Evolutionary conservation across 495 filamentous ascomycete species (phyloP), one percentile per base, ranked within the genome.

Genomic region (Annulohypoxylon nitens): DNA sequence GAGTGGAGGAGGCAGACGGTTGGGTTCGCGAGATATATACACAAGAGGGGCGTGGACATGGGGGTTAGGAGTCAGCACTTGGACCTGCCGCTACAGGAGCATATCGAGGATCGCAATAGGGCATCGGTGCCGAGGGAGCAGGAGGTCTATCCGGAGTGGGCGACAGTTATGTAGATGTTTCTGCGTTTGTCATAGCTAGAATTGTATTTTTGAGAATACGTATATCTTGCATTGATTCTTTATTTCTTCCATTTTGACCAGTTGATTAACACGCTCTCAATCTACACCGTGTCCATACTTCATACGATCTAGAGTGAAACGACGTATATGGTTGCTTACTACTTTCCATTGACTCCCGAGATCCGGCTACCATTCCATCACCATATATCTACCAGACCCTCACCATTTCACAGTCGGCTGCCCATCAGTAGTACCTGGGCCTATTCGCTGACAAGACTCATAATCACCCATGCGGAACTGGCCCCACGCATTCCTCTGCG

Each of bases 11-110:
- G 57, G 63, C 64, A 81, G 75, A 82, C 80, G 34, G 80, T 87
- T 75, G 80, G 81, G 10, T 86, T 81, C 66, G 84, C 84, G 45
- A 69, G 84, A 69, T 78, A 76, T 33, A 80, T 87, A 33, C 82
- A 85, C 58, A 70, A 74, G 50, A 77, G 77, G 62, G 84, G 85
- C 3, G 80, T 86, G 39, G 73, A 80, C 48, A 86, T 87, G 81
- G 85, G 85, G 10, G 71, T 83, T 20, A 76, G 83, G 25, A 84
- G 83, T 67, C 84, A 87, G 71, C 79, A 83, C 67, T 75, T 78
- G 76, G 50, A 63, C 25, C 70, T 84, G 57, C 70, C 75, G 25
- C 55, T 86, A 23, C 73, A 73, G 23, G 77, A 81, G 48, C 79
- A 81, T 39, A 77, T 84, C 9, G 39, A 67, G 1, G 80, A 83